Percentiles rank a stretch among this genome's conserved stretches.
Conservation (phyloP, 805 yeast species). For the Saturnispora serradocipensis region DNA sequence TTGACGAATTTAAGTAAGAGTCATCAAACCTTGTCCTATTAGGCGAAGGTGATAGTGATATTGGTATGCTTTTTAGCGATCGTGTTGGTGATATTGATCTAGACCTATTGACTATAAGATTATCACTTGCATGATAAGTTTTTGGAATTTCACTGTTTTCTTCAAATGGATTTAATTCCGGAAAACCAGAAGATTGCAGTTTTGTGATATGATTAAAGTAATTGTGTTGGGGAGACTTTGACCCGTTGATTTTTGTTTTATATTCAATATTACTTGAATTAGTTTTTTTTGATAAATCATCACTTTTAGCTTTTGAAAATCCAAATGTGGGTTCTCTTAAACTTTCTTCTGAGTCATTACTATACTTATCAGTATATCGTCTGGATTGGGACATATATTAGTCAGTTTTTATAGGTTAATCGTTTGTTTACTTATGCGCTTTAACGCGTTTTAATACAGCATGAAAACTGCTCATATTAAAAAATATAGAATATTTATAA, state of each 20-base stretch:
- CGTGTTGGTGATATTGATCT: conserved; percentile 16
- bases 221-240: conserved; percentile 1
- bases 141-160: conserved; percentile 1
- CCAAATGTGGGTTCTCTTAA: not conserved
- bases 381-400: not conserved
- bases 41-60: conserved; percentile 16
- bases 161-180: conserved; percentile 6
- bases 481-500: not conserved
- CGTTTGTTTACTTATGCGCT: not conserved
- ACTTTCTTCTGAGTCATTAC: not conserved
- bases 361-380: not conserved
- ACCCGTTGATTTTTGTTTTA: not conserved
- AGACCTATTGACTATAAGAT: conserved; percentile 9
- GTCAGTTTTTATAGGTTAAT: not conserved
- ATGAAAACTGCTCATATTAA: conserved; percentile 2
- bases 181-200: not conserved
- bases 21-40: conserved; percentile 1
- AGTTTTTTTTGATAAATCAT: not conserved
- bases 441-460: not conserved
- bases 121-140: not conserved
- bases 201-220: conserved; percentile 3
- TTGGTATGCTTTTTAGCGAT: not conserved
- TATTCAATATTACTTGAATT: not conserved
- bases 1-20: not conserved
- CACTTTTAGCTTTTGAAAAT: not conserved